Evolutionary conservation across 129 eudicot species (phyloP), one percentile per base, ranked within the genome.

Genomic region (Rutidosis leptorrhynchoides): DNA sequence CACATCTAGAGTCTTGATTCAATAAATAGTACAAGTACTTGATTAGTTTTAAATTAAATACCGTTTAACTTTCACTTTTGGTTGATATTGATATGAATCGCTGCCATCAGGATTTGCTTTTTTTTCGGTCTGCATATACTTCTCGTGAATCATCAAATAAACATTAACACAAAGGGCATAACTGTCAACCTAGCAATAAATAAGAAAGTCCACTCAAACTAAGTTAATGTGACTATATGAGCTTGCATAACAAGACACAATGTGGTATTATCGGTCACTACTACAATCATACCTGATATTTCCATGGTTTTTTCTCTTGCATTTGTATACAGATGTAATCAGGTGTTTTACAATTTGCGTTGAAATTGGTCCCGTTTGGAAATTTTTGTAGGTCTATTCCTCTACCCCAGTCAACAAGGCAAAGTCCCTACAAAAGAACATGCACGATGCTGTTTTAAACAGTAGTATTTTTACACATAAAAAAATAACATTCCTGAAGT

Each of bases 381-480:
- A 89, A 93, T 49, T 84, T 80, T 16, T 70, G 77, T 60, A 85
- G 33, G 77, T 93, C 99, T 74, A 93, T 93, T 72, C 96, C 96
- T 73, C 96, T 86, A 56, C 99, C 99, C 99, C 99, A 93, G 80
- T 93, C 99, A 63, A 93, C 96, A 64, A 93, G 91, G 82, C 99
- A 88, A 46, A 93, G 95, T 17, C 99, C 99, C 99, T 93, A 83
- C 64, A 65, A 35, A 57, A 24, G 46, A 42, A 69, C 15, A 53
- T 1, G 0, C 5, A 49, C 0, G 20, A 43, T 27, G 10, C 14
- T 6, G 7, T n/a, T 51, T 25, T 22, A 51, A 28, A 61, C 24
- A 29, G 46, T 43, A 30, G n/a, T n/a, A n/a, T n/a, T n/a, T 17
- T 35, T 23, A 21, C 15, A 23, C 45, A 25, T 30, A n/a, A 7